These are phyloP conservation scores for Lichtheimia corymbifera DNA, from an alignment of 371 early-diverging fungal genomes.

Conservation along the genomic window DNA sequence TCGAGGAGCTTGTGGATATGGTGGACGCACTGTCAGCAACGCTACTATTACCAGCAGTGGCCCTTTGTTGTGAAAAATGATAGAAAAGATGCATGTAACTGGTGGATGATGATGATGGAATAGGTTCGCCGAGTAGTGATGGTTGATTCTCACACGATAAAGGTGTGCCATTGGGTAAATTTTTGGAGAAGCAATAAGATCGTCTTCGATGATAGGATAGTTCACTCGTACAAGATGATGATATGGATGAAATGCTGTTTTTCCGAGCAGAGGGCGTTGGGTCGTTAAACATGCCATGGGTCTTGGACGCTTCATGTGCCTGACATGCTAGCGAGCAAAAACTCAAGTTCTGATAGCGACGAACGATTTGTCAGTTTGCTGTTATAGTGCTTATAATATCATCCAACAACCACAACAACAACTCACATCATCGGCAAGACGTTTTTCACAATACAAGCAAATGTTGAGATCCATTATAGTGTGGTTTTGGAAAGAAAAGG, in stretches of 20 bases:
- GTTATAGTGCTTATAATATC: too few relatives aligned
- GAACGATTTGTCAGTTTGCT: too few relatives aligned
- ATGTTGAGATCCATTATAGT: slow-evolving; percentile 25
- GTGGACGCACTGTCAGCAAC: too few relatives aligned
- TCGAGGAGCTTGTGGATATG: too few relatives aligned
- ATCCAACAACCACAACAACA: too few relatives aligned
- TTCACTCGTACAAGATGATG: slow-evolving; percentile 12
- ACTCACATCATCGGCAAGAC: slow-evolving; percentile 12
- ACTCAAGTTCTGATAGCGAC: slow-evolving; percentile 5
- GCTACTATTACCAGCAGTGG: too few relatives aligned
- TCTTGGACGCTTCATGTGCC: slow-evolving; percentile 22
- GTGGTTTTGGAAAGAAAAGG: slow-evolving; percentile 2
- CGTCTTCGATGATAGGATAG: slow-evolving; percentile 26
- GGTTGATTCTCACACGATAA: too few relatives aligned
- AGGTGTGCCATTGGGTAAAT: background rate
- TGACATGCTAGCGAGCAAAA: slow-evolving; percentile 22
- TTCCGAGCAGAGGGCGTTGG: background rate
- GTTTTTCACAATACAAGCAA: slow-evolving; percentile 28
- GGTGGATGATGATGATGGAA: too few relatives aligned
- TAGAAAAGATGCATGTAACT: too few relatives aligned
- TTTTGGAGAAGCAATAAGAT: slow-evolving; percentile 17
- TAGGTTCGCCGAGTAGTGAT: background rate
- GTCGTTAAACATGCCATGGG: slow-evolving; percentile 2
- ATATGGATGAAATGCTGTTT: slow-evolving; percentile 1
- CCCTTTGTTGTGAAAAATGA: too few relatives aligned